Evolutionary conservation across 768 basidiomycete species (phyloP).

Genomic region (Macrolepiota dolichaula): DNA sequence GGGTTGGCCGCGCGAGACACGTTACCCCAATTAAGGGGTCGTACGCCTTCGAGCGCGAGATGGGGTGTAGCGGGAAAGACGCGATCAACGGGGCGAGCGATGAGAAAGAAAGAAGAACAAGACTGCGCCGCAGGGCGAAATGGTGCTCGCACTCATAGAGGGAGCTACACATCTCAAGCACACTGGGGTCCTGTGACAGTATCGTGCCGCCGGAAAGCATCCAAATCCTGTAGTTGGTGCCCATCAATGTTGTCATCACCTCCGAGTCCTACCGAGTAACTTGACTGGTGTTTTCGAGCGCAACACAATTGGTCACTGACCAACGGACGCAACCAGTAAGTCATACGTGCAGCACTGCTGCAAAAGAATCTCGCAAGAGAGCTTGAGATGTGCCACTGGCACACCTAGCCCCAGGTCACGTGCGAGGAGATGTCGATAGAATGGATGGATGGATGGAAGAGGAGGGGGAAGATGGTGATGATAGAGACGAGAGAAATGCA

Average conservation of each 20-base stretch:
- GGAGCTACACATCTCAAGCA: constrained; percentile 52
- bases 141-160: constrained; percentile 52
- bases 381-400: constrained; percentile 9
- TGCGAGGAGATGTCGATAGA: constrained; percentile 17
- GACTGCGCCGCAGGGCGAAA: constrained; percentile 50
- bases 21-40: constrained; percentile 83
- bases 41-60: constrained; percentile 61
- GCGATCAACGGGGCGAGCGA: constrained; percentile 35
- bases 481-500: constrained; percentile 32
- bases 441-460: no score
- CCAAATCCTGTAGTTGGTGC: constrained; percentile 23
- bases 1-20: constrained; percentile 78
- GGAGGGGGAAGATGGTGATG: constrained; percentile 20
- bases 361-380: constrained; percentile 31
- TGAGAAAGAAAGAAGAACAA: constrained; percentile 48
- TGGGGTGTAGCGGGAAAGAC: constrained; percentile 53
- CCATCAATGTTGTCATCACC: constrained; percentile 44
- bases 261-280: constrained; percentile 20
- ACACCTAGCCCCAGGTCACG: constrained; percentile 15
- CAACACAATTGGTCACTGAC: constrained; percentile 38
- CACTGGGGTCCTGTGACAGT: constrained; percentile 66
- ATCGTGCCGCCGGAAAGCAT: constrained; percentile 47
- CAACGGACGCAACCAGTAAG: constrained; percentile 26
- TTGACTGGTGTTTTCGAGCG: constrained; percentile 11
- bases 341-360: constrained; percentile 55